phyloP scores from a whole-genome alignment of 345 rosid species.

The Chamaenerion angustifolium region DNA sequence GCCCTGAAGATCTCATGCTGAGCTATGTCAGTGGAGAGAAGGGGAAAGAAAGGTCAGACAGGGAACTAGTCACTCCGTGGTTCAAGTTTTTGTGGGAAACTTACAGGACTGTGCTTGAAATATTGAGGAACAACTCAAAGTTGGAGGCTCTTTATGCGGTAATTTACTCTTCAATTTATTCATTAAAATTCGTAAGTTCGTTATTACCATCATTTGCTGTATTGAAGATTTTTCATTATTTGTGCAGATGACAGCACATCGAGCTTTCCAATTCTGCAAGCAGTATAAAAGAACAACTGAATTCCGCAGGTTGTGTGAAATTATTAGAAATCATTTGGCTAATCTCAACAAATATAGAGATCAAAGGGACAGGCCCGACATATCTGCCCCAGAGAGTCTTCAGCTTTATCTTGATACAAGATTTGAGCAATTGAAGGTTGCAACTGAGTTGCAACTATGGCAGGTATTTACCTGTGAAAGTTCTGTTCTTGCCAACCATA shows the following conservation, averaged over 20 bases:
- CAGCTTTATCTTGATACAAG: constrained; percentile 88
- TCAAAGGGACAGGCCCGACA: constrained; percentile 95
- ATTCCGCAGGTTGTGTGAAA: constrained; percentile 87
- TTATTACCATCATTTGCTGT: no score
- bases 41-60: constrained; percentile 95
- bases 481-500: no score
- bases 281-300: constrained; percentile 88
- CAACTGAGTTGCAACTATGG: constrained; percentile 88
- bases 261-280: constrained; percentile 94
- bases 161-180: constrained; percentile 9
- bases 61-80: constrained; percentile 96
- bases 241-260: constrained; percentile 88
- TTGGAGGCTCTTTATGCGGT: constrained; percentile 95
- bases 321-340: constrained; percentile 75
- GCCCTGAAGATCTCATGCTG: constrained; percentile 91
- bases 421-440: constrained; percentile 91
- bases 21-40: constrained; percentile 97
- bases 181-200: no score
- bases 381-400: constrained; percentile 83
- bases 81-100: constrained; percentile 99
- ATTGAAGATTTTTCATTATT: not conserved
- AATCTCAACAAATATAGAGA: constrained; percentile 92
- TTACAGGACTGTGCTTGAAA: constrained; percentile 91
- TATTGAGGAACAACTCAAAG: constrained; percentile 85
- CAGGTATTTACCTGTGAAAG: constrained; percentile 30